These are phyloP conservation scores for Microcos paniculata DNA, from an alignment of 345 rosid genomes.

Conservation along the genomic window DNA sequence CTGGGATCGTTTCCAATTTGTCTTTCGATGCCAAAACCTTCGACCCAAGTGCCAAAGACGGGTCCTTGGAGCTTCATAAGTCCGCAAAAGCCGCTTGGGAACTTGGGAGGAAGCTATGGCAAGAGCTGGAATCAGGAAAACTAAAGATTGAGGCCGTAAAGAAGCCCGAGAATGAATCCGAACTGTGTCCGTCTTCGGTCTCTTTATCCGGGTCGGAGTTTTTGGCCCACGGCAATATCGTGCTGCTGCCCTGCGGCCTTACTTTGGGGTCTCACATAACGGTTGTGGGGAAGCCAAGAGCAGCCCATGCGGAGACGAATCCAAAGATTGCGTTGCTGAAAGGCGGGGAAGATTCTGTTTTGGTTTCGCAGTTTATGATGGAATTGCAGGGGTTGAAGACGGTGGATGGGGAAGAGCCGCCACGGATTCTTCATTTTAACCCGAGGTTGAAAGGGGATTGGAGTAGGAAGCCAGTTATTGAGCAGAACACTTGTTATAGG, in stretches of 20 bases:
- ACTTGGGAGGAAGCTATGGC: slow-evolving; percentile 73
- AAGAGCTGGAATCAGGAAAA: slow-evolving; percentile 54
- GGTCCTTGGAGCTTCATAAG: slow-evolving; percentile 72
- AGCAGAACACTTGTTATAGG: slow-evolving; percentile 90
- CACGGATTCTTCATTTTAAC: slow-evolving; percentile 82
- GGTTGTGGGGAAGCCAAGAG: slow-evolving; percentile 79
- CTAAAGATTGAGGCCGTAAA: slow-evolving; percentile 2
- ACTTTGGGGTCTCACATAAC: slow-evolving; percentile 85
- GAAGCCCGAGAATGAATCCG: slow-evolving; percentile 33
- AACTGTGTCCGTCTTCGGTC: slow-evolving; percentile 66
- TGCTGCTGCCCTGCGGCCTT: slow-evolving; percentile 86
- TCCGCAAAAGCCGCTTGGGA: slow-evolving; percentile 73
- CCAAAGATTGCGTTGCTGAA: slow-evolving; percentile 48
- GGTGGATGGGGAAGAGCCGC: slow-evolving; percentile 98
- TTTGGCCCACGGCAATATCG: slow-evolving; percentile 38
- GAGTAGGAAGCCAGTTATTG: slow-evolving; percentile 82
- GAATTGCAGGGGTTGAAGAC: slow-evolving; percentile 85
- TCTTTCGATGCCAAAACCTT: slow-evolving; percentile 54
- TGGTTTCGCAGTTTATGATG: slow-evolving; percentile 83
- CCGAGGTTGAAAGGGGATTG: slow-evolving; percentile 94
- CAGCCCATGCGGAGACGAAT: slow-evolving; percentile 46
- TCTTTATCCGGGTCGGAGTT: slow-evolving; percentile 61
- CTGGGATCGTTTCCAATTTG: slow-evolving; percentile 49
- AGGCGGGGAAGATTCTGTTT: slow-evolving; percentile 44
- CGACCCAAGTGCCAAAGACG: slow-evolving; percentile 52